A percentile compares a stretch with the other conserved stretches of the same genome.
Evolutionary conservation across 2,329 filamentous ascomycete genomes (phyloP).

Genomic region (Fusarium brachygibbosum): DNA sequence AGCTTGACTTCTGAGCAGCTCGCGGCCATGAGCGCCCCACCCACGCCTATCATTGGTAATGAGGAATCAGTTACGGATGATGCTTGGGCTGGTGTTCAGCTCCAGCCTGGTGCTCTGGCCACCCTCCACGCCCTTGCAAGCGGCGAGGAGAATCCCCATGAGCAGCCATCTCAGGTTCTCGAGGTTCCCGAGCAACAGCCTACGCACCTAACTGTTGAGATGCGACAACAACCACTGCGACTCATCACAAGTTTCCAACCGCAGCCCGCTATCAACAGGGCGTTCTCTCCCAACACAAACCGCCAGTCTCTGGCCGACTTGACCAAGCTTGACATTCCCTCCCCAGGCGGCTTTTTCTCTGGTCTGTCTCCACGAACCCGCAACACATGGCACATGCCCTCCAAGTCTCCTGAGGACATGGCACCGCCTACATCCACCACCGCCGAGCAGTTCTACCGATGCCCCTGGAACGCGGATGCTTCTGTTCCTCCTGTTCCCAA

Average conservation of each 20-base stretch:
- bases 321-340: conserved; percentile 88
- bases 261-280: conserved; percentile 38
- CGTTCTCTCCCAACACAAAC: conserved; percentile 50
- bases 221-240: conserved; percentile 65
- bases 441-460: conserved; percentile 91
- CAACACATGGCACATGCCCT: conserved; percentile 82
- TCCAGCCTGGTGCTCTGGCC: conserved; percentile 84
- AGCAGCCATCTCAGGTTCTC: conserved; percentile 58
- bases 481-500: conserved; percentile 54
- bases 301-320: conserved; percentile 77
- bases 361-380: conserved; percentile 81
- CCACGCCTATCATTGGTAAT: conserved; percentile 80
- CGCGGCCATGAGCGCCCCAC: conserved; percentile 84
- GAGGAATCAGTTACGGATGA: conserved; percentile 67
- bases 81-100: conserved; percentile 79
- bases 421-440: conserved; percentile 84
- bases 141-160: conserved; percentile 73
- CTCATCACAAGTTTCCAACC: conserved; percentile 61
- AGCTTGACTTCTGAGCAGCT: conserved; percentile 91
- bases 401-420: conserved; percentile 65
- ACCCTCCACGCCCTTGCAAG: conserved; percentile 80
- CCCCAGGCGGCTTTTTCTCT: conserved; percentile 91
- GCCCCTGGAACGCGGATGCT: conserved; percentile 76
- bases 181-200: conserved; percentile 58
- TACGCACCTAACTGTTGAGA: conserved; percentile 54